Base-by-base conservation (phyloP, 257 asterid genomes). In the Jacaranda copaia region DNA sequence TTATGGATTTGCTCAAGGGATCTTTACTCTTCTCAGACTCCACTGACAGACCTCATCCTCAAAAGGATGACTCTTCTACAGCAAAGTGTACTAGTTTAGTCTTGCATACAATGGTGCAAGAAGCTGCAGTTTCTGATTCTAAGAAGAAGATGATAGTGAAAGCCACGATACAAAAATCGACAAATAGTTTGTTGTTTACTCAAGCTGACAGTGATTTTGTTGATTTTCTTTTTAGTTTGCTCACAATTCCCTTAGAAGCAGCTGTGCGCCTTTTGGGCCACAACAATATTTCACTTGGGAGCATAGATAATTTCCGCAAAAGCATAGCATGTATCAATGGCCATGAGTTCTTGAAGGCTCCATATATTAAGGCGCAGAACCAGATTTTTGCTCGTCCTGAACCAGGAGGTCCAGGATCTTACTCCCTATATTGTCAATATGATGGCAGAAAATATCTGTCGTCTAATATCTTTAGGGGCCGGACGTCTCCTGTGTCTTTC, bases 181-280 rank as follows among this genome's bases (percentile, higher is more conserved):
- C 65, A 8, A 63, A 55, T 8, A 72, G 58, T 61, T 13, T 72
- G 3, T 60, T 73, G 52, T 20, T 25, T 39, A 36, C 6, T 39
- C 46, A 51, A 1, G 72, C 57, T 1, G 61, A 49, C 9, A 36
- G 12, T 0, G 68, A 68, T 40, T 74, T 80, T 8, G 25, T 53
- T 0, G 58, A 76, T 3, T 61, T 75, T 36, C 77, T 77, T 0
- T 60, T 42, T 9, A 35, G 71, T 43, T 9, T 77, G 1, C 57
- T 81, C 19, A 5, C 10, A n/a, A 73, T 81, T 40, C 82, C 85
- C 14, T 13, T 81, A 4, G 85, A 77, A 18, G 56, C 45, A 36
- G 74, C 68, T 1, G 80, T 59, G 12, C 3, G 16, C 4, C 80
- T 73, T 32, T 3, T 60, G 4, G 73, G 32, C 32, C 32, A 15